Evolutionary conservation across 225 moss, liverwort and hornwort genomes (phyloP), one percentile per base, ranked within the genome.

Genomic region (Ulota crispa): DNA sequence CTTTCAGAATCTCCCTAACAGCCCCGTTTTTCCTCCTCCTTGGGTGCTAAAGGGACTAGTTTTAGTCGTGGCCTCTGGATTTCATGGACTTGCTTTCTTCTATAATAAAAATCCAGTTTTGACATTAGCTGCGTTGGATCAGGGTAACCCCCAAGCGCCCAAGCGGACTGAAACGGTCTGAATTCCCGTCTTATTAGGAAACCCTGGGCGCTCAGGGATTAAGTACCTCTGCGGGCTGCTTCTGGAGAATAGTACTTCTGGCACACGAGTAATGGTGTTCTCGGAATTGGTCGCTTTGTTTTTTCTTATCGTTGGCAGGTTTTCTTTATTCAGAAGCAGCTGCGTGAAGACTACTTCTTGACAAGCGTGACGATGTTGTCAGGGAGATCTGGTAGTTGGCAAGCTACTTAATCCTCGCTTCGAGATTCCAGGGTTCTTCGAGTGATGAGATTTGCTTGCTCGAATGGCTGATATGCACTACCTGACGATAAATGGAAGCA

Each of bases 1-100:
- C 47, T 73, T 56, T 83, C 1, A 26, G 73, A 47, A 21, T 59
- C 16, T 68, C 67, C 50, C 73, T 60, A 68, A 74, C 79, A 84
- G 74, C n/a, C 68, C 72, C 60, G 45, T 73, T 36, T 47, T 26
- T 15, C 37, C 71, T 75, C 23, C 42, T 53, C 36, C 5, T 21
- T 30, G 77, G 50, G 60, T 76, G 76, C 60, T 61, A 10, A 28
- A 9, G 19, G 23, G 27, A 26, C 18, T 15, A 31, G 59, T 68
- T n/a, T n/a, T n/a, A n/a, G n/a, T n/a, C n/a, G n/a, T n/a, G n/a
- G n/a, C 47, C 32, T 67, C 59, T 47, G 20, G 78, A 72, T 65
- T 36, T 42, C 64, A 37, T 23, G 6, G n/a, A n/a, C 19, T 23
- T 75, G 18, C 32, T 34, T 32, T 47, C 64, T 20, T 11, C 41